phyloP scores from a whole-genome alignment of 768 basidiomycete species.

The Tricholoma sp. region DNA sequence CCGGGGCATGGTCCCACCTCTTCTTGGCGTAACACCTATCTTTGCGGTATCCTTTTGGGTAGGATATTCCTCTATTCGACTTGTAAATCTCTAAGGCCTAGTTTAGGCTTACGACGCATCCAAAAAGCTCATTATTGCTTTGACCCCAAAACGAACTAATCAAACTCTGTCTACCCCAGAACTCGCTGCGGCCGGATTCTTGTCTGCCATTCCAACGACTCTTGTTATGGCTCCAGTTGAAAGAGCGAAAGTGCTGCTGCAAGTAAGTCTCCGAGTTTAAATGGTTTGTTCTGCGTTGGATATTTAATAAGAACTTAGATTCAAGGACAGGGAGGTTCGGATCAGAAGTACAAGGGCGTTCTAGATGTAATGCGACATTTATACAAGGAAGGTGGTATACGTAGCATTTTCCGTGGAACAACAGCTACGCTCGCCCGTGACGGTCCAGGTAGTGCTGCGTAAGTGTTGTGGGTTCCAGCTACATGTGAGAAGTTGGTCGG shows the following conservation, averaged over 20 bases:
- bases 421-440: conserved; percentile 92
- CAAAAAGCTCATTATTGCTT: conserved; percentile 73
- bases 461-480: conserved; percentile 27
- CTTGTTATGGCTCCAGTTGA: conserved; percentile 95
- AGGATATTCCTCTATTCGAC: conserved; percentile 18
- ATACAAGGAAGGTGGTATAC: conserved; percentile 90
- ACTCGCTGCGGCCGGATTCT: conserved; percentile 88
- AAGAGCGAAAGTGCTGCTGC: conserved; percentile 91
- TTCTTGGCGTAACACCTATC: conserved; percentile 94
- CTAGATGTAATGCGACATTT: conserved; percentile 85
- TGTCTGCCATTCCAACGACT: conserved; percentile 91
- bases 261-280: conserved; percentile 41
- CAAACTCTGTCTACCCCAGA: conserved; percentile 66
- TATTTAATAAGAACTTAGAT: conserved; percentile 41
- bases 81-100: background rate
- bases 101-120: conserved; percentile 87
- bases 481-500: background rate
- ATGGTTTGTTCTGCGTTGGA: conserved; percentile 1
- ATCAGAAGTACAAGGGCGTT: conserved; percentile 82
- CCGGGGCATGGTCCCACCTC: conserved; percentile 89
- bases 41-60: conserved; percentile 99
- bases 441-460: conserved; percentile 96
- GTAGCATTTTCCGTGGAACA: conserved; percentile 90
- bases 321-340: conserved; percentile 78
- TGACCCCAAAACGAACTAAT: conserved; percentile 74